phyloP scores from a whole-genome alignment of 1,284 basidiomycete genomes.

The Rhodotorula sp. region DNA sequence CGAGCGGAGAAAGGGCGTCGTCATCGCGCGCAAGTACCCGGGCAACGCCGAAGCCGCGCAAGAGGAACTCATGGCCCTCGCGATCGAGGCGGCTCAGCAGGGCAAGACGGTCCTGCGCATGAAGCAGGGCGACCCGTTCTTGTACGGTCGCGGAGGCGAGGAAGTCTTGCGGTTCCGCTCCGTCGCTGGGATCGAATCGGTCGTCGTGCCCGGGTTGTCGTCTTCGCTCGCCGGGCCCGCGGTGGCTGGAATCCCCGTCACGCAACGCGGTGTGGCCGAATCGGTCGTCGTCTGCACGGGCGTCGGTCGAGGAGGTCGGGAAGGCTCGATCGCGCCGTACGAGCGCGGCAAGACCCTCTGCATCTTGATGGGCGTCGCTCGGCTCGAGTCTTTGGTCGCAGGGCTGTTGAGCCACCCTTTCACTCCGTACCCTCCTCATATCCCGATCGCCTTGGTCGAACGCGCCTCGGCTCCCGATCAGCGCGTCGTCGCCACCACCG shows the following conservation, averaged over 20 bases:
- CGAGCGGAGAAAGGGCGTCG: conserved; percentile 49
- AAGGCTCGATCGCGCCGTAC: conserved; percentile 83
- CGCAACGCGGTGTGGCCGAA: conserved; percentile 90
- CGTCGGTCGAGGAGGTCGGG: conserved; percentile 80
- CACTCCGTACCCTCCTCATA: conserved; percentile 65
- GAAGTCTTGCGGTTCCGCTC: conserved; percentile 85
- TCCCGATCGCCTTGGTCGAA: conserved; percentile 90
- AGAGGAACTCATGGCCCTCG: conserved; percentile 86
- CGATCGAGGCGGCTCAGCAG: conserved; percentile 69
- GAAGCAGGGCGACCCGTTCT: conserved; percentile 94
- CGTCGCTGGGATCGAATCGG: conserved; percentile 72
- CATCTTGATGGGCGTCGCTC: conserved; percentile 91
- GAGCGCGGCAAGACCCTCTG: conserved; percentile 74
- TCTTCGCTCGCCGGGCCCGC: conserved; percentile 85
- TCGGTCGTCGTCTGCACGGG: conserved; percentile 87
- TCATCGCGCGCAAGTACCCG: conserved; percentile 93
- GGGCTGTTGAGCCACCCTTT: conserved; percentile 26
- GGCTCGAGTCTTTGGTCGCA: conserved; percentile 48
- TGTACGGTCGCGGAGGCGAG: conserved; percentile 91
- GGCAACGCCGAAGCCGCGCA: conserved; percentile 95
- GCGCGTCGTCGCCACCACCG: conserved; percentile 74
- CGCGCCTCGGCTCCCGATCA: conserved; percentile 90
- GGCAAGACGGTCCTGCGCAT: conserved; percentile 86
- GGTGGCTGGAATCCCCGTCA: conserved; percentile 87
- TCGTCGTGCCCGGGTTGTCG: conserved; percentile 84